These are phyloP conservation scores for Globisporangium acanthophoron DNA, from an alignment of 352 stramenopile genomes.

Conservation along the genomic window DNA sequence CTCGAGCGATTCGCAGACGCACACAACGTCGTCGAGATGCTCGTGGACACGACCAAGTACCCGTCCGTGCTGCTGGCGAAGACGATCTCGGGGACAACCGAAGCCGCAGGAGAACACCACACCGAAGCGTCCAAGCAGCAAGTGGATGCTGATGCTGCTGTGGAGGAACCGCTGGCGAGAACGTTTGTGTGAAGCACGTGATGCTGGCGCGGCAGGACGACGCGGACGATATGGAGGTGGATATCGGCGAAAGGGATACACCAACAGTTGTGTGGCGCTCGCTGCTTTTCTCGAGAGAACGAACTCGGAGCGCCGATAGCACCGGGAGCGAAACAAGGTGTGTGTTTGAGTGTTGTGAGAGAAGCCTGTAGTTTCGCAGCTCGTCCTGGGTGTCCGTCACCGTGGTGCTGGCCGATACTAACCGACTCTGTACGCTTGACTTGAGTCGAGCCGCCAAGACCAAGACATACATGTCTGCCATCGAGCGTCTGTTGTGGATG, in stretches of 20 bases:
- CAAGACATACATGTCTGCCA: too few species aligned
- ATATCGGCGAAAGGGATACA: too few species aligned
- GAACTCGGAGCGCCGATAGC: too few species aligned
- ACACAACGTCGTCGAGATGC: conserved; percentile 6
- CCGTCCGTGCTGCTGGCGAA: conserved; percentile 3
- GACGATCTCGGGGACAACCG: neutral
- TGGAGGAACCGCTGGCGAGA: neutral
- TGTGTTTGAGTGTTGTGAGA: too few species aligned
- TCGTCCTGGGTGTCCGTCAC: too few species aligned
- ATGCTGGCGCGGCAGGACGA: neutral
- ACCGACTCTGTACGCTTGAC: too few species aligned
- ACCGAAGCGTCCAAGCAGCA: neutral
- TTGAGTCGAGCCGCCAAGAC: too few species aligned
- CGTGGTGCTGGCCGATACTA: too few species aligned
- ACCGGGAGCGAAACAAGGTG: too few species aligned
- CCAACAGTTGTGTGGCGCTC: neutral
- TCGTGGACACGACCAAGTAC: conserved; percentile 1
- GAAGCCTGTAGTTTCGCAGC: too few species aligned
- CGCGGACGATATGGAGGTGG: neutral
- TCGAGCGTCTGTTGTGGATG: too few species aligned
- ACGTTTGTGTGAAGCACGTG: neutral
- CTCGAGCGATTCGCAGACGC: conserved; percentile 1
- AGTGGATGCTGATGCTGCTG: neutral
- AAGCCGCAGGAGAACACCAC: neutral
- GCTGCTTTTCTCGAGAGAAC: too few species aligned